Evolutionary conservation across 805 yeast species (phyloP).

Genomic region (Metschnikowia koreensis): DNA sequence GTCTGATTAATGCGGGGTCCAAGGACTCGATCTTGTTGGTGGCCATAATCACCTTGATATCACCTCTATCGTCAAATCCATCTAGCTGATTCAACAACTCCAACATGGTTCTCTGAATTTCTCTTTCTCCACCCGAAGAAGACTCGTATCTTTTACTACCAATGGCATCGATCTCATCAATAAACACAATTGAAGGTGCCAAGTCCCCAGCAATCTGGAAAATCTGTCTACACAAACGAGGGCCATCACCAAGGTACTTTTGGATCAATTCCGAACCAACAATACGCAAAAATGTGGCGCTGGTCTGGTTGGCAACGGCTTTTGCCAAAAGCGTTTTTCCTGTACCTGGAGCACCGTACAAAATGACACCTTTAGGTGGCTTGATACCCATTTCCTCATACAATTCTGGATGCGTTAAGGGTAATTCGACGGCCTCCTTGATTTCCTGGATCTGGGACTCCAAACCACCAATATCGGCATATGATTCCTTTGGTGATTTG

Average conservation of each 20-base stretch:
- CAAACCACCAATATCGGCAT: conserved; percentile 96
- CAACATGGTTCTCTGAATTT: conserved; percentile 96
- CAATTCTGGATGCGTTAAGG: conserved; percentile 92
- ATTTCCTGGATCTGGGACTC: conserved; percentile 96
- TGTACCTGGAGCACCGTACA: conserved; percentile 98
- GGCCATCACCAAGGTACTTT: conserved; percentile 97
- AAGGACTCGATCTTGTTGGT: conserved; percentile 91
- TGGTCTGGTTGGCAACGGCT: conserved; percentile 97
- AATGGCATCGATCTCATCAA: conserved; percentile 98
- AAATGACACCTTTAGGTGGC: conserved; percentile 96
- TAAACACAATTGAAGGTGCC: conserved; percentile 97
- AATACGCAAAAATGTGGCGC: conserved; percentile 92
- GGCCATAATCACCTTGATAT: conserved; percentile 97
- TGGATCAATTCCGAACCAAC: conserved; percentile 97
- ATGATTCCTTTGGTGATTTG: conserved; percentile 94
- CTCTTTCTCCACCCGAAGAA: conserved; percentile 96
- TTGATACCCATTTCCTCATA: conserved; percentile 98
- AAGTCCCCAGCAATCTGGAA: conserved; percentile 96
- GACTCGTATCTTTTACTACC: conserved; percentile 98
- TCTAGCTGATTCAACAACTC: conserved; percentile 92
- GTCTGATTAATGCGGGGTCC: conserved; percentile 95
- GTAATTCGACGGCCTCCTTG: conserved; percentile 94
- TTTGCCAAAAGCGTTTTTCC: conserved; percentile 94
- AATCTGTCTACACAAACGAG: conserved; percentile 87
- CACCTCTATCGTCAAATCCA: conserved; percentile 96